Percentiles rank a stretch among this genome's conserved stretches.
Evolutionary conservation across 2,329 filamentous ascomycete species (phyloP).

Genomic region (Dryadomyces sulphureus): DNA sequence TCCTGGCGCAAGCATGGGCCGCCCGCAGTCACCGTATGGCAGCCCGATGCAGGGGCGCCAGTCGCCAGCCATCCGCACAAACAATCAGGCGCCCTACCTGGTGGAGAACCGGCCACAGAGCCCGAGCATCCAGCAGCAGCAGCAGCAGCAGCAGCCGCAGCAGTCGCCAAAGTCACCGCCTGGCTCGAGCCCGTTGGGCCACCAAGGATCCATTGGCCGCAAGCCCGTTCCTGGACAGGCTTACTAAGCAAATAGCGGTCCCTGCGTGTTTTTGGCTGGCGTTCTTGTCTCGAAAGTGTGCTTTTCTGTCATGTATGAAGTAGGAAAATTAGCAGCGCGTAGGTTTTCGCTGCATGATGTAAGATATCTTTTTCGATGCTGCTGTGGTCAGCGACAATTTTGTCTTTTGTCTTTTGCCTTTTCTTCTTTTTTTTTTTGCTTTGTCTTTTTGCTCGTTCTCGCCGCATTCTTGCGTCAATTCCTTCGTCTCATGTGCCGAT

Average conservation of each 20-base stretch:
- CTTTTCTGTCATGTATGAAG: not conserved
- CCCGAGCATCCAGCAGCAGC: slow-evolving; percentile 23
- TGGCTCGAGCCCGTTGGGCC: slow-evolving; percentile 31
- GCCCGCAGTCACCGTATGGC: slow-evolving; percentile 28
- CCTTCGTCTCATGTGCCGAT: too few relatives aligned
- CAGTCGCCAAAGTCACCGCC: slow-evolving; percentile 19
- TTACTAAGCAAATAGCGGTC: slow-evolving; percentile 17
- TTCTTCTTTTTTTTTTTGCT: not conserved
- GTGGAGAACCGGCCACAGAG: slow-evolving; percentile 24
- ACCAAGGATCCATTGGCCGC: slow-evolving; percentile 27
- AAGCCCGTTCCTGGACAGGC: slow-evolving; percentile 44
- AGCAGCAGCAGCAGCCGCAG: not conserved
- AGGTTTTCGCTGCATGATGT: too few relatives aligned
- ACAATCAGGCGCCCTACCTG: slow-evolving; percentile 11
- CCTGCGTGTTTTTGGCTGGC: not conserved
- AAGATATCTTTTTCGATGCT: too few relatives aligned
- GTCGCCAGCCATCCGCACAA: slow-evolving; percentile 11
- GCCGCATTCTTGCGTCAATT: too few relatives aligned
- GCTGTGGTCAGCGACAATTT: too few relatives aligned
- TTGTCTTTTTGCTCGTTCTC: not conserved
- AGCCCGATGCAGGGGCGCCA: slow-evolving; percentile 15
- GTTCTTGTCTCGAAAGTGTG: not conserved
- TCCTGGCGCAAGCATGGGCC: slow-evolving; percentile 12
- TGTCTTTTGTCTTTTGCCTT: not conserved
- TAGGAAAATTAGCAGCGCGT: too few relatives aligned